Conservation (phyloP, 495 filamentous ascomycete species). For the Endocarpon pusillum region DNA sequence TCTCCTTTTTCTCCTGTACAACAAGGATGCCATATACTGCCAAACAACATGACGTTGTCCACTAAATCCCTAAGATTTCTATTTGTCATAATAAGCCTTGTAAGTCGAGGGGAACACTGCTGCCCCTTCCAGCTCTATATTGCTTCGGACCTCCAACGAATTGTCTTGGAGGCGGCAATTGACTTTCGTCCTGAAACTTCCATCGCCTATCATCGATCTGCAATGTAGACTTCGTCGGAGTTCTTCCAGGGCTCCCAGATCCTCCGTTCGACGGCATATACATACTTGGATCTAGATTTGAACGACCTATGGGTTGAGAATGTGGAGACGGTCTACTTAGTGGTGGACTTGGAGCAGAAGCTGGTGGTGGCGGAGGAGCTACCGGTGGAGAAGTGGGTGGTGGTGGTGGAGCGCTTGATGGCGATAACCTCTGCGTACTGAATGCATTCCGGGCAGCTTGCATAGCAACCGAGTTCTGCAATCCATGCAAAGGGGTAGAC, state of each 20-base stretch:
- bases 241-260: slow-evolving; percentile 18
- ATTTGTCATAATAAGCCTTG: background rate
- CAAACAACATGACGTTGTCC: too few relatives aligned
- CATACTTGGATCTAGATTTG: slow-evolving; percentile 54
- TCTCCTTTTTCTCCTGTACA: too few relatives aligned
- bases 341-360: slow-evolving; percentile 27
- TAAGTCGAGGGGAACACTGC: slow-evolving; percentile 84
- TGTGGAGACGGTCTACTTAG: background rate
- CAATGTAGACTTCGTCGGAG: slow-evolving; percentile 20
- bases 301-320: slow-evolving; percentile 28
- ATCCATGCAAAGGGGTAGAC: slow-evolving; percentile 20
- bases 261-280: slow-evolving; percentile 56
- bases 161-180: slow-evolving; percentile 68
- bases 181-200: slow-evolving; percentile 68
- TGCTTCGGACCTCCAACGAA: slow-evolving; percentile 54
- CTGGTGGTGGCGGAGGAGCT: slow-evolving; percentile 36
- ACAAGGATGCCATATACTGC: too few relatives aligned
- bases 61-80: too few relatives aligned
- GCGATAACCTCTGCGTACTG: slow-evolving; percentile 32
- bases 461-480: slow-evolving; percentile 26
- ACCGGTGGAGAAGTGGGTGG: slow-evolving; percentile 24
- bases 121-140: slow-evolving; percentile 82
- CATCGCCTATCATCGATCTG: slow-evolving; percentile 67
- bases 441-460: slow-evolving; percentile 32
- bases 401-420: slow-evolving; percentile 37